phyloP scores from a whole-genome alignment of 805 yeast genomes.

The Cyberlindnera nakhonratchasimensis region DNA sequence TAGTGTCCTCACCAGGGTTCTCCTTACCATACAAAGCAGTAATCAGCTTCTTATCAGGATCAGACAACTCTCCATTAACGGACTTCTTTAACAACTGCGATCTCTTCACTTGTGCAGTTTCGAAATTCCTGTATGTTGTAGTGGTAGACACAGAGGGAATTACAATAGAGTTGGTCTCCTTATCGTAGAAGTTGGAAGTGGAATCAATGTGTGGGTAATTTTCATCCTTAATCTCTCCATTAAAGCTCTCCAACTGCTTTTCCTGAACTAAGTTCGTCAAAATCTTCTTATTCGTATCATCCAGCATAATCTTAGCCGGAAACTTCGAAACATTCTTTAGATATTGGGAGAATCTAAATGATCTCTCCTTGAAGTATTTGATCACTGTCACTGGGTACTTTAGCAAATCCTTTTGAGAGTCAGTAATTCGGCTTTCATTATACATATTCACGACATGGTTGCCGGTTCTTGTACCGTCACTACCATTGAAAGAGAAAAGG shows the following conservation, averaged over 20 bases:
- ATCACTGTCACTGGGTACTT: slow-evolving; percentile 30
- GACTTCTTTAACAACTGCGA: slow-evolving; percentile 14
- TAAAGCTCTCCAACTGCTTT: slow-evolving; percentile 28
- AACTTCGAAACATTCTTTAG: slow-evolving; percentile 24
- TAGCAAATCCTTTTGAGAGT: slow-evolving; percentile 17
- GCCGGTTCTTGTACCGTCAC: slow-evolving; percentile 31
- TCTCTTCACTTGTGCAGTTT: slow-evolving; percentile 24
- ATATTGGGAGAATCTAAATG: slow-evolving; percentile 19
- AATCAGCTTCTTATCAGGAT: slow-evolving; percentile 20
- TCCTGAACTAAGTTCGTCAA: slow-evolving; percentile 27
- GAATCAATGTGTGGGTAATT: slow-evolving; percentile 27
- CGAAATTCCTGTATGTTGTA: slow-evolving; percentile 22
- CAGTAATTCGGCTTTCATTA: slow-evolving; percentile 7
- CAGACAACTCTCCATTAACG: slow-evolving; percentile 16
- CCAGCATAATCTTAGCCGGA: slow-evolving; percentile 29
- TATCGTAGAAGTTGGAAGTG: slow-evolving; percentile 21
- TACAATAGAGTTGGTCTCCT: slow-evolving; percentile 24
- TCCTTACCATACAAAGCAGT: slow-evolving; percentile 14
- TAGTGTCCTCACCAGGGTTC: not conserved
- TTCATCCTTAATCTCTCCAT: slow-evolving; percentile 18
- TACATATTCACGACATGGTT: slow-evolving; percentile 13
- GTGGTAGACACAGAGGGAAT: slow-evolving; percentile 27
- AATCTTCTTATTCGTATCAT: slow-evolving; percentile 26
- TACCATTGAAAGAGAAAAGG: slow-evolving; percentile 34
- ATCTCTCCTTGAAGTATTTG: slow-evolving; percentile 30